Evolutionary conservation across 2,329 filamentous ascomycete species (phyloP).

Genomic region (Fusarium siculi): DNA sequence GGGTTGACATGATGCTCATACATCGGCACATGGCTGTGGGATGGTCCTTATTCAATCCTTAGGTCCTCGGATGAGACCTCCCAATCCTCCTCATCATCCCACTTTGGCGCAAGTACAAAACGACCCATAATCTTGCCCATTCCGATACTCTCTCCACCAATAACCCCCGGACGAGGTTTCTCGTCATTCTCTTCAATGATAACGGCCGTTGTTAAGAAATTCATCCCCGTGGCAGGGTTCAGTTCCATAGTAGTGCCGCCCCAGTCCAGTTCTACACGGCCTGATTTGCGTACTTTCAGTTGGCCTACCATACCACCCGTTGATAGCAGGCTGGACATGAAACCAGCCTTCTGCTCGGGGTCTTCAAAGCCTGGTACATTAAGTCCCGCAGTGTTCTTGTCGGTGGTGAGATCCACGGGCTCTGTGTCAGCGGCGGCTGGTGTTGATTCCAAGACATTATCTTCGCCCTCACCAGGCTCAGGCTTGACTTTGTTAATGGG

Average conservation of each 20-base stretch:
- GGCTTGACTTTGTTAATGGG: constrained; percentile 52
- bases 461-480: constrained; percentile 54
- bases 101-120: constrained; percentile 69
- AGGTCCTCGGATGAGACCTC: constrained; percentile 54
- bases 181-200: constrained; percentile 68
- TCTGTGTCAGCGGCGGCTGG: constrained; percentile 35
- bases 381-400: constrained; percentile 39
- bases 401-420: constrained; percentile 58
- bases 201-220: constrained; percentile 68
- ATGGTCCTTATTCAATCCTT: constrained; percentile 17
- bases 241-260: constrained; percentile 67
- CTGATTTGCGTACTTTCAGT: constrained; percentile 69
- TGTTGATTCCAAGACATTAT: constrained; percentile 51
- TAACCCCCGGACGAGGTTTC: constrained; percentile 56
- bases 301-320: constrained; percentile 70
- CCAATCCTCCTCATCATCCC: constrained; percentile 69
- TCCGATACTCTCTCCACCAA: constrained; percentile 64
- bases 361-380: constrained; percentile 44
- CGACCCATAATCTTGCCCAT: constrained; percentile 73
- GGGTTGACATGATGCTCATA: not conserved
- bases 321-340: constrained; percentile 54
- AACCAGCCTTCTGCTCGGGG: constrained; percentile 47
- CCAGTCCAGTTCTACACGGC: constrained; percentile 71
- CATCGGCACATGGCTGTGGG: not conserved
- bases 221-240: constrained; percentile 61